Conservation (phyloP, 192 early-diverging fungal genomes). For the Backusella mclennaniae region DNA sequence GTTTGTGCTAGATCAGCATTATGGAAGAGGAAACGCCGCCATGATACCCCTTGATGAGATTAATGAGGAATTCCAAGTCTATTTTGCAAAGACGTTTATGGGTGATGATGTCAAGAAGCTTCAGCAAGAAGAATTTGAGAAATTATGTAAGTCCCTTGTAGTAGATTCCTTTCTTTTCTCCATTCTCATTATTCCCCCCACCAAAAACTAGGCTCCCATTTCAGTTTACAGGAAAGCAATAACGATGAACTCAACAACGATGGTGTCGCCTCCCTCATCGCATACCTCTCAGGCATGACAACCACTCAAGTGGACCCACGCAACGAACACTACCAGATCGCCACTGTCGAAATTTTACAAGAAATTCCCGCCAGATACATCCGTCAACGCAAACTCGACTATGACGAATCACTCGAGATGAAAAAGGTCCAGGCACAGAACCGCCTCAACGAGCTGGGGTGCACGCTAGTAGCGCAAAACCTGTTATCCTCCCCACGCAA, state of each 20-base stretch:
- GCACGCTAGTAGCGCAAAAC: constrained; percentile 22
- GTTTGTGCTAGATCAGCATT: neutral
- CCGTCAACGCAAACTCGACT: neutral
- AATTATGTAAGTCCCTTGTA: constrained; percentile 8
- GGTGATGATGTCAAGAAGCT: constrained; percentile 12
- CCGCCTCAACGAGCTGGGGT: constrained; percentile 15
- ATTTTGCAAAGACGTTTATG: constrained; percentile 6
- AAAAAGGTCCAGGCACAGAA: constrained; percentile 21
- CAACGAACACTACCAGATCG: constrained; percentile 21
- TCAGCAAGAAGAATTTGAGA: constrained; percentile 25
- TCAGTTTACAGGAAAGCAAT: neutral
- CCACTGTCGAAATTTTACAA: constrained; percentile 17
- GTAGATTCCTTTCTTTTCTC: too few species aligned
- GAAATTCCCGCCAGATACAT: constrained; percentile 18
- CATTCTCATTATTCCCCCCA: neutral
- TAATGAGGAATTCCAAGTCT: constrained; percentile 21
- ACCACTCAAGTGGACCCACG: neutral
- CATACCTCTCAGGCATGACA: constrained; percentile 24
- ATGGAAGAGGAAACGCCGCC: neutral
- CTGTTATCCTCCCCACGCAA: constrained; percentile 22
- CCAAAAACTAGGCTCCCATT: constrained; percentile 19
- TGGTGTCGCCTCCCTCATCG: constrained; percentile 21
- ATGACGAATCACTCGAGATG: constrained; percentile 5
- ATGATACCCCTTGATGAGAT: constrained; percentile 1
- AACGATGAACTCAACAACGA: neutral